Conservation (phyloP, 768 basidiomycete genomes). For the Boletales sp. region DNA sequence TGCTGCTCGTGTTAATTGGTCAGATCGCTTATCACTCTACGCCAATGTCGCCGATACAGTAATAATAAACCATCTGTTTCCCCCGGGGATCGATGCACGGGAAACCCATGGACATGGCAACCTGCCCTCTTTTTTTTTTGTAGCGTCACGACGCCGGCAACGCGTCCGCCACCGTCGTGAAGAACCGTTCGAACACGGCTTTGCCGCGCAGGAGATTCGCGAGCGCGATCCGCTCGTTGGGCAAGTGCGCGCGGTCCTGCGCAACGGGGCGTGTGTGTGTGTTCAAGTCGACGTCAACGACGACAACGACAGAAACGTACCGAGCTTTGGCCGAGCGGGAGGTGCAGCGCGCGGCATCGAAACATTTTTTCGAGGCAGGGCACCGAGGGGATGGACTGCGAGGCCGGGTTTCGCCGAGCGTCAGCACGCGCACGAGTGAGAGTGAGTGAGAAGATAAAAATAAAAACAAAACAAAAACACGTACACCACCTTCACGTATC, state of each 20-base stretch:
- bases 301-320: slow-evolving; percentile 39
- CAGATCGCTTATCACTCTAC: no score
- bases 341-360: slow-evolving; percentile 81
- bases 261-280: background rate
- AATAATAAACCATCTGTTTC: no score
- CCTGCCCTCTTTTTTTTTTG: no score
- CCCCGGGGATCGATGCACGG: no score
- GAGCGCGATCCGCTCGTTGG: slow-evolving; percentile 89
- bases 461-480: slow-evolving; percentile 22
- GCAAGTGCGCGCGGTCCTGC: slow-evolving; percentile 88
- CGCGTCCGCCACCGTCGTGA: slow-evolving; percentile 47
- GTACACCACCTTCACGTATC: slow-evolving; percentile 90
- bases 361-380: slow-evolving; percentile 94
- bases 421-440: background rate
- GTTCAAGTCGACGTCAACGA: background rate
- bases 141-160: background rate
- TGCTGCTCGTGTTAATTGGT: no score
- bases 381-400: slow-evolving; percentile 87
- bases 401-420: background rate
- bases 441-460: no score
- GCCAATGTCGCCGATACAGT: no score
- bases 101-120: no score
- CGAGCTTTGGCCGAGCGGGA: slow-evolving; percentile 91
- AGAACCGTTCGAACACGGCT: slow-evolving; percentile 71
- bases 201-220: slow-evolving; percentile 78